Evolutionary conservation across 139 green algal species (phyloP).

Genomic region (Chlamydomonas incerta): DNA sequence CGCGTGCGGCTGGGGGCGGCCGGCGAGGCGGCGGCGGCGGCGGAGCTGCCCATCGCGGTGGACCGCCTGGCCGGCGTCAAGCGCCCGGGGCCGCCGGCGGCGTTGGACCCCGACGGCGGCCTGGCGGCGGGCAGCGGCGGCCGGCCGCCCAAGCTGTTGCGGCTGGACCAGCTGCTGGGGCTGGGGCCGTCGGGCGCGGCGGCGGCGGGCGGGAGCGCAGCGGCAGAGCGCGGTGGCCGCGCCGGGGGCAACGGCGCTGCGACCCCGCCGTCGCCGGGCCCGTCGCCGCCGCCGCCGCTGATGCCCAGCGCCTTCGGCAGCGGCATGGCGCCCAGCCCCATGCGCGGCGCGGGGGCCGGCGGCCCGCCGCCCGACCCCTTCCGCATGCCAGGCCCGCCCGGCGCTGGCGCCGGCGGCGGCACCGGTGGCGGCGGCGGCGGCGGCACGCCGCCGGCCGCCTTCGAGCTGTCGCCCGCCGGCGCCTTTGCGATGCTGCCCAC

Average conservation of each 20-base stretch:
- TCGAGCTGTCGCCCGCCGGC: not conserved
- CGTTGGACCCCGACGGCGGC: not conserved
- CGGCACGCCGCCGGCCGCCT: not conserved
- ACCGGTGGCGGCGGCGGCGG: not conserved
- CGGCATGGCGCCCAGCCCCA: not conserved
- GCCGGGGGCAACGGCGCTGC: not conserved
- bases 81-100: not conserved
- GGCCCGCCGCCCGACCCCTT: conserved; percentile 28
- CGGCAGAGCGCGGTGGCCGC: not conserved
- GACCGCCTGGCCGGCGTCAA: not conserved
- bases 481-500: not conserved
- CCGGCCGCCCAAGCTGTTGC: conserved; percentile 1
- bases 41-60: not conserved
- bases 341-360: too few relatives aligned
- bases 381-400: not conserved
- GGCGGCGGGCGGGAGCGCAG: not conserved
- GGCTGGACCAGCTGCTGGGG: not conserved
- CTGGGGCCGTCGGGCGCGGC: not conserved
- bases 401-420: not conserved
- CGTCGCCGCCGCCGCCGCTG: not conserved
- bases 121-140: not conserved
- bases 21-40: not conserved
- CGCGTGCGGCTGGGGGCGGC: not conserved
- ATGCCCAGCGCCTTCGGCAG: not conserved
- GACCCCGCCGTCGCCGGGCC: not conserved